Evolutionary conservation across 1,284 basidiomycete genomes (phyloP).

Genomic region (Cutaneotrichosporon dermatis): DNA sequence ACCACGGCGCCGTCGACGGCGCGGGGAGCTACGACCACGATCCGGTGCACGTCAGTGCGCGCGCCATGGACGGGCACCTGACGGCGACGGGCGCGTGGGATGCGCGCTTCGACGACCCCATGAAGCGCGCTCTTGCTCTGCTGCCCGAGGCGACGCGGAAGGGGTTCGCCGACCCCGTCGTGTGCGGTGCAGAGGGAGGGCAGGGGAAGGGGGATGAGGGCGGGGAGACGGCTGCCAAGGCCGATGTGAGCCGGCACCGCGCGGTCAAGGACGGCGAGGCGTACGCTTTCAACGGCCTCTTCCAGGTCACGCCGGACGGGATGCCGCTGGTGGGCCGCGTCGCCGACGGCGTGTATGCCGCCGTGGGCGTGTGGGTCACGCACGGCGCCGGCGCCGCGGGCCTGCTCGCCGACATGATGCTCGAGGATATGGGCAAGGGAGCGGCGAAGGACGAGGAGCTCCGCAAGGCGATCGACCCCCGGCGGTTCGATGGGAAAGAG

Average conservation of each 20-base stretch:
- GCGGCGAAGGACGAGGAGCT: conserved; percentile 4
- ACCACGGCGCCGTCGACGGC: conserved; percentile 28
- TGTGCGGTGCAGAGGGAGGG: not conserved
- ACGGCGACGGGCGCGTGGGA: conserved; percentile 24
- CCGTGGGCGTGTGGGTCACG: conserved; percentile 31
- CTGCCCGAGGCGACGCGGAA: conserved; percentile 16
- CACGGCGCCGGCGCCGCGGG: conserved; percentile 24
- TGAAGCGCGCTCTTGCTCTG: conserved; percentile 12
- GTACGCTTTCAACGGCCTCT: conserved; percentile 29
- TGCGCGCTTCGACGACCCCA: conserved; percentile 11
- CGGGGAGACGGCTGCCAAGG: not conserved
- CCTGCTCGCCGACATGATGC: conserved; percentile 22
- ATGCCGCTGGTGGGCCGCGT: conserved; percentile 24
- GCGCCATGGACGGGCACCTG: not conserved
- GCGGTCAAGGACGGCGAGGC: not conserved
- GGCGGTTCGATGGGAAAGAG: conserved; percentile 28
- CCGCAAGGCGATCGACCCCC: conserved; percentile 23
- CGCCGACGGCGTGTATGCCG: conserved; percentile 15
- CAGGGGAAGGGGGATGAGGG: not conserved
- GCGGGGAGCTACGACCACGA: conserved; percentile 29
- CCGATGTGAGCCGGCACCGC: not conserved
- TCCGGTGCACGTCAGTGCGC: conserved; percentile 11
- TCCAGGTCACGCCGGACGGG: conserved; percentile 30
- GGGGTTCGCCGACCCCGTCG: conserved; percentile 6
- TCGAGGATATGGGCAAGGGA: conserved; percentile 9